Evolutionary conservation across 164 flowering plant genomes (phyloP).

Genomic region (Stephania japonica): DNA sequence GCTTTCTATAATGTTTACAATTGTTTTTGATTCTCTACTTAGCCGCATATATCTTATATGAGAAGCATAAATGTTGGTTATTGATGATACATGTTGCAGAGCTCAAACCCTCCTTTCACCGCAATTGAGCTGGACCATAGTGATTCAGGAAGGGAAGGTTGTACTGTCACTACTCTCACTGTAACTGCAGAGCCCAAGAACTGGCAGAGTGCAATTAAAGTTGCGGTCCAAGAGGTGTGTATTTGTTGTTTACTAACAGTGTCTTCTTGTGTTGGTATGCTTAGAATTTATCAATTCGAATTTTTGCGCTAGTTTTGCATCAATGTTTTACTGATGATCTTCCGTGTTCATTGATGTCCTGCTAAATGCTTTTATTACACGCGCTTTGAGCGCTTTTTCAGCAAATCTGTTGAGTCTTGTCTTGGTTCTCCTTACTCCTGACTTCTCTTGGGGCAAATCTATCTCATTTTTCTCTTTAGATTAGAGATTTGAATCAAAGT

Average conservation of each 20-base stretch:
- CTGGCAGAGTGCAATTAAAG: constrained; percentile 89
- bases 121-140: constrained; percentile 96
- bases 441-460: neutral
- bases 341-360: neutral
- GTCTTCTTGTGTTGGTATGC: neutral
- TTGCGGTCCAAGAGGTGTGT: constrained; percentile 94
- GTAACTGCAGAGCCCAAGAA: constrained; percentile 95
- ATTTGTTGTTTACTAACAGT: constrained; percentile 6
- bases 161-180: constrained; percentile 96
- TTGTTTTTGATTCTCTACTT: neutral
- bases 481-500: neutral
- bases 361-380: neutral
- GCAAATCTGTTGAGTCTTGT: neutral
- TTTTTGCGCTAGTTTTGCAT: neutral
- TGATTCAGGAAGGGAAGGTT: constrained; percentile 99
- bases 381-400: neutral
- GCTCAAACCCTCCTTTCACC: constrained; percentile 97
- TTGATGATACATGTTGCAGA: constrained; percentile 40
- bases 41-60: neutral
- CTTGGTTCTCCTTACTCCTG: neutral
- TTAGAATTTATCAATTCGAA: neutral
- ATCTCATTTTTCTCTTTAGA: neutral
- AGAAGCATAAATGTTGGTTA: neutral
- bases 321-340: neutral
- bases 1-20: neutral